Percentiles rank a stretch among this genome's conserved stretches.
Conservation (phyloP, 768 basidiomycete species). For the Panaeolus cyanescens region DNA sequence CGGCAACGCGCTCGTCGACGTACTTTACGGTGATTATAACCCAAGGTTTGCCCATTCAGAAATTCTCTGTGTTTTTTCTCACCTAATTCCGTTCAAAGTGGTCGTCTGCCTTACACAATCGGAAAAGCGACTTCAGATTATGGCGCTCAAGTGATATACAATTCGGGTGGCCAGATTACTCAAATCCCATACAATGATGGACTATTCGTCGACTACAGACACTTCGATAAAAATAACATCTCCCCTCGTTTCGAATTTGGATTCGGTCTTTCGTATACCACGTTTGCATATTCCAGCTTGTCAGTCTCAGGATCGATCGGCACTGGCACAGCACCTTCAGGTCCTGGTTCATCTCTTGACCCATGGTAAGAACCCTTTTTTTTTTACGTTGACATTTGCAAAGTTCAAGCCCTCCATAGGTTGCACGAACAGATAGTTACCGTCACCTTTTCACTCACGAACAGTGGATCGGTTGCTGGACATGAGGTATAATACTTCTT, state of each 20-base stretch:
- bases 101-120: conserved; percentile 53
- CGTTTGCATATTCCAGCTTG: conserved; percentile 51
- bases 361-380: conserved; percentile 43
- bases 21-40: conserved; percentile 62
- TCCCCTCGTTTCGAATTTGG: conserved; percentile 52
- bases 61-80: background rate
- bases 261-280: conserved; percentile 59
- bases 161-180: conserved; percentile 34
- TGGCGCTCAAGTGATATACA: conserved; percentile 47
- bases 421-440: conserved; percentile 54
- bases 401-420: conserved; percentile 27
- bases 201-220: conserved; percentile 58
- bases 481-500: conserved; percentile 44
- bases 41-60: conserved; percentile 41
- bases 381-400: background rate
- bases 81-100: conserved; percentile 24
- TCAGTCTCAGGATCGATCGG: conserved; percentile 41
- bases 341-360: conserved; percentile 52
- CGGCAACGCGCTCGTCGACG: conserved; percentile 58
- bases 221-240: conserved; percentile 51
- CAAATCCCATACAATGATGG: conserved; percentile 63
- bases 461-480: conserved; percentile 55
- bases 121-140: conserved; percentile 58
- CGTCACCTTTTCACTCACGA: conserved; percentile 52
- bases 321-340: conserved; percentile 44